Evolutionary conservation across 78 protist species (phyloP), one percentile per base, ranked within the genome.

Genomic region (Chrysochromulina tobinii): DNA sequence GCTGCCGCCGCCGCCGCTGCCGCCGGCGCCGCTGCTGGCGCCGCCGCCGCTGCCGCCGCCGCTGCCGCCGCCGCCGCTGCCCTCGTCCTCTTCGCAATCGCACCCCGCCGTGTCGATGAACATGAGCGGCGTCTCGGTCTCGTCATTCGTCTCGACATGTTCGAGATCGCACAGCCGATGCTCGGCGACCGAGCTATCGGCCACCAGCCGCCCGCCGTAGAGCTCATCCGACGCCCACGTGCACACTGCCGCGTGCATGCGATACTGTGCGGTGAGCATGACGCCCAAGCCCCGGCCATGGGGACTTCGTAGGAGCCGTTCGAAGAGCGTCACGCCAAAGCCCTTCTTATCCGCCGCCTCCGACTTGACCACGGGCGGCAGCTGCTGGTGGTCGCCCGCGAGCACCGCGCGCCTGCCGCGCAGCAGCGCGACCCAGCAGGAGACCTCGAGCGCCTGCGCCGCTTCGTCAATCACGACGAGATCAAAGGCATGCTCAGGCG

Each of bases 351-450:
- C 92, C 2, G 97, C 97, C 50, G 94, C 94, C 50, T n/a, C 66
- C 14, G 95, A 89, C 58, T 94, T 93, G 38, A 97, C 92, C 61
- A 97, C 96, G 7, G 98, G 98, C 57, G 97, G 97, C 14, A 97
- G 90, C 72, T 97, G 98, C 48, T 69, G 91, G 57, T 94, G 97
- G 84, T 97, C 98, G 54, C 90, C 91, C 14, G 91, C 91, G 17
- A 94, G 91, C 51, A 94, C 83, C 38, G 38, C 92, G 48, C 68
- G 51, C 5, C 79, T 18, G 51, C 95, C 97, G 48, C 81, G 88
- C n/a, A 67, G 93, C 58, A 96, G 85, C 15, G 98, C 94, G 11
- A 97, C 95, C 98, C 98, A 97, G 75, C 96, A 95, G 11, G 94
- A 57, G 17, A 97, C 91, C 87, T 97, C 98, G 81, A 96, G 75